phyloP scores from a whole-genome alignment of 768 basidiomycete genomes.

The Tubosaeta sp. region DNA sequence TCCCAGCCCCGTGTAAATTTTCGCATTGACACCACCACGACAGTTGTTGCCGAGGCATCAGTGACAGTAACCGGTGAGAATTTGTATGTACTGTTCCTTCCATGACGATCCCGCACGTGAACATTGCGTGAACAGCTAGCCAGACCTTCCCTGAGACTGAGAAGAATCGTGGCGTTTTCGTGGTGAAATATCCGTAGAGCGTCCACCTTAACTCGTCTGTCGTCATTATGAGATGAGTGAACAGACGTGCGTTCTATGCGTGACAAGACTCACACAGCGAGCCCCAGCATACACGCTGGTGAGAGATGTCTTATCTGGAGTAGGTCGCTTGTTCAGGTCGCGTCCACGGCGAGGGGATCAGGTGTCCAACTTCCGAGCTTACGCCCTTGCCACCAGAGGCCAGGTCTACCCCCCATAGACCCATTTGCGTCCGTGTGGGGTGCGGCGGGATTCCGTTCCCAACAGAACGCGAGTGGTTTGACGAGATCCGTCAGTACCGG shows the following conservation, averaged over 20 bases:
- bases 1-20: not conserved
- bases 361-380: constrained; percentile 22
- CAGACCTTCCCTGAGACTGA: not conserved
- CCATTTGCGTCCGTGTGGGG: not conserved
- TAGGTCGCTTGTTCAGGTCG: not conserved
- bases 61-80: not conserved
- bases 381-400: constrained; percentile 37
- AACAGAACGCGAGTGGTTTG: constrained; percentile 17
- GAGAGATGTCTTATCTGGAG: not conserved
- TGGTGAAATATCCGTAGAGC: not conserved
- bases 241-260: not conserved
- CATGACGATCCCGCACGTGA: not conserved
- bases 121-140: not conserved
- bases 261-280: not conserved
- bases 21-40: not conserved
- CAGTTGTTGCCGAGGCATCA: not conserved
- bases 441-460: constrained; percentile 17
- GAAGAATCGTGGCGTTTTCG: not conserved
- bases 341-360: not conserved
- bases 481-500: constrained; percentile 19
- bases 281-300: not conserved
- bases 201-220: not conserved
- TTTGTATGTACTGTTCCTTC: not conserved
- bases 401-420: constrained; percentile 29
- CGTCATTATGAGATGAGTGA: not conserved